These are phyloP conservation scores for Penicillium angulare DNA, from an alignment of 495 filamentous ascomycete species.

Conservation along the genomic window DNA sequence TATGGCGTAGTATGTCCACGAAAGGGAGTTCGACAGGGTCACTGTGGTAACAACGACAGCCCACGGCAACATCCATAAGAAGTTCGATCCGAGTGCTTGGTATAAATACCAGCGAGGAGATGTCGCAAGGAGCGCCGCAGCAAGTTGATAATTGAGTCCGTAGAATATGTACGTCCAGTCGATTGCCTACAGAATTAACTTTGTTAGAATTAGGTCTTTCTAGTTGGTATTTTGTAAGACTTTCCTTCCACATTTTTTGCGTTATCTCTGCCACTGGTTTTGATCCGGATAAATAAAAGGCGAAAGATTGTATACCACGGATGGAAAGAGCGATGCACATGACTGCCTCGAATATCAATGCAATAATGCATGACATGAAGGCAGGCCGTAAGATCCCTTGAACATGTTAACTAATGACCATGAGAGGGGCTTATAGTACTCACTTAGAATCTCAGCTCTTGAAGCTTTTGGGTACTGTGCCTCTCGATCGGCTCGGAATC, in stretches of 20 bases:
- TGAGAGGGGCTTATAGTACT: no score
- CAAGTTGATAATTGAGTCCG: conserved; percentile 61
- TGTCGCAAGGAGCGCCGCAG: conserved; percentile 58
- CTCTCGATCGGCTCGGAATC: conserved; percentile 47
- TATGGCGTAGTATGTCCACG: conserved; percentile 67
- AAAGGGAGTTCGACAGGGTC: conserved; percentile 47
- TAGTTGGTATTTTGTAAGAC: conserved; percentile 4
- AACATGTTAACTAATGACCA: no score
- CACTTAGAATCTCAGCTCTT: no score
- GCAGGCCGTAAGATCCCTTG: conserved; percentile 13
- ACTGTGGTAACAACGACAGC: conserved; percentile 58
- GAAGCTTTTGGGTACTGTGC: conserved; percentile 9
- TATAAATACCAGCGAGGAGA: conserved; percentile 65
- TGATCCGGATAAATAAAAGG: conserved; percentile 55
- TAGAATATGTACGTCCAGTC: conserved; percentile 81
- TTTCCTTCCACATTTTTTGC: conserved; percentile 62
- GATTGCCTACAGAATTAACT: conserved; percentile 39
- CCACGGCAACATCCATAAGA: conserved; percentile 70
- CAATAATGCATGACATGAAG: background rate
- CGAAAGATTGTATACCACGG: conserved; percentile 58
- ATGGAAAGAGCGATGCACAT: conserved; percentile 54
- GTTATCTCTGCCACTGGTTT: conserved; percentile 58
- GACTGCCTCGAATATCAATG: conserved; percentile 34
- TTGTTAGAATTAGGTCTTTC: conserved; percentile 2
- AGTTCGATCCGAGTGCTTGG: conserved; percentile 62